phyloP scores from a whole-genome alignment of 1,284 basidiomycete species.

The Marasmius sp. region DNA sequence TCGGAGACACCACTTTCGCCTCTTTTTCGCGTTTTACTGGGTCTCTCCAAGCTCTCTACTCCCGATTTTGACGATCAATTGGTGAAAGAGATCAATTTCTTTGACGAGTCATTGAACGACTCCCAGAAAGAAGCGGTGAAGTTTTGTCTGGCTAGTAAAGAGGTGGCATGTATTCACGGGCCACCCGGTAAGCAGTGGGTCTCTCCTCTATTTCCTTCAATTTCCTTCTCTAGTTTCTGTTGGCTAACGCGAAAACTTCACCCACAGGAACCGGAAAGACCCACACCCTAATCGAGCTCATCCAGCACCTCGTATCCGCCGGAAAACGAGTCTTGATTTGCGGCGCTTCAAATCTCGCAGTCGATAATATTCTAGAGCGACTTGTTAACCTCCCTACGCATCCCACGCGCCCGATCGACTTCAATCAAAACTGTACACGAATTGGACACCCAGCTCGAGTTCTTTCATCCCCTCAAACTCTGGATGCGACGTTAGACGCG shows the following conservation, averaged over 20 bases:
- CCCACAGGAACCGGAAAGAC: slow-evolving; percentile 84
- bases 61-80: slow-evolving; percentile 26
- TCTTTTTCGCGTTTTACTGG: slow-evolving; percentile 69
- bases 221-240: not conserved
- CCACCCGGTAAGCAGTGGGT: slow-evolving; percentile 71
- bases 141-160: slow-evolving; percentile 70
- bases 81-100: slow-evolving; percentile 55
- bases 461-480: slow-evolving; percentile 67
- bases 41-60: slow-evolving; percentile 48
- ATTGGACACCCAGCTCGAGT: slow-evolving; percentile 94
- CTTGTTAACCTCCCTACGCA: slow-evolving; percentile 58
- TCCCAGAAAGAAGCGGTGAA: slow-evolving; percentile 83
- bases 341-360: slow-evolving; percentile 89
- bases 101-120: slow-evolving; percentile 76
- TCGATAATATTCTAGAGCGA: slow-evolving; percentile 90
- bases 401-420: slow-evolving; percentile 42
- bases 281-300: slow-evolving; percentile 87
- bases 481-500: slow-evolving; percentile 85
- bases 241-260: not conserved
- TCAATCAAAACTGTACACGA: slow-evolving; percentile 60
- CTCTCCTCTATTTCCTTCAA: not conserved
- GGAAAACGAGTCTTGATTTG: slow-evolving; percentile 73
- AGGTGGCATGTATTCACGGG: slow-evolving; percentile 94
- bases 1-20: slow-evolving; percentile 42
- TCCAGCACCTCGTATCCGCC: slow-evolving; percentile 71